Evolutionary conservation across 2,329 filamentous ascomycete species (phyloP).

Genomic region (Cercospora citrullina): DNA sequence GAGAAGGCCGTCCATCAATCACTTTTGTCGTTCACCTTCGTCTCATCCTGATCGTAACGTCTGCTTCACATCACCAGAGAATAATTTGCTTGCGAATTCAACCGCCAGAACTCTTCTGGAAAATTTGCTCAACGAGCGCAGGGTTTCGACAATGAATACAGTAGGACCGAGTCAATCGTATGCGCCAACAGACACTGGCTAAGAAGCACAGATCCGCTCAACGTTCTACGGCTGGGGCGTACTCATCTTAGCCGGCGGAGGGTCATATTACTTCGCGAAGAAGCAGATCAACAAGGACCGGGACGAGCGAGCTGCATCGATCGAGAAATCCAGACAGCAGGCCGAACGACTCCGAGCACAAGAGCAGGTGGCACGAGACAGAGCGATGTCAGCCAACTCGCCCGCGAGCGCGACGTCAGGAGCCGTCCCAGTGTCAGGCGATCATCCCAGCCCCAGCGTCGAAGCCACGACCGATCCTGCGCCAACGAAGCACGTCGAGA

Average conservation of each 20-base stretch:
- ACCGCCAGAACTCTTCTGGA: neutral
- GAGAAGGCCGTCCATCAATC: slow-evolving; percentile 2
- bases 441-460: slow-evolving; percentile 26
- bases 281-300: slow-evolving; percentile 90
- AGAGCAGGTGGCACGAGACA: slow-evolving; percentile 25
- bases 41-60: neutral
- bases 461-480: slow-evolving; percentile 64
- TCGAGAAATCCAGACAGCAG: slow-evolving; percentile 57
- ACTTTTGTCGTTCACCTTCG: neutral
- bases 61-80: neutral
- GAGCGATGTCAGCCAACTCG: slow-evolving; percentile 17
- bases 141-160: slow-evolving; percentile 1
- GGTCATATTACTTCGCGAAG: slow-evolving; percentile 96
- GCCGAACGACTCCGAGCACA: slow-evolving; percentile 30
- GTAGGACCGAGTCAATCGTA: neutral
- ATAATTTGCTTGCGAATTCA: neutral
- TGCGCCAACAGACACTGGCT: neutral
- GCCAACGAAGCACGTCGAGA: slow-evolving; percentile 75
- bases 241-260: slow-evolving; percentile 81
- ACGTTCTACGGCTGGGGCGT: slow-evolving; percentile 83
- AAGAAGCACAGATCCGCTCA: slow-evolving; percentile 28
- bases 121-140: neutral
- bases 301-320: slow-evolving; percentile 66
- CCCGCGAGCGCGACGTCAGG: slow-evolving; percentile 43
- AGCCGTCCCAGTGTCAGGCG: slow-evolving; percentile 3